Base-by-base conservation (phyloP, 2,329 filamentous ascomycete species). In the Trichoderma aggressivum region DNA sequence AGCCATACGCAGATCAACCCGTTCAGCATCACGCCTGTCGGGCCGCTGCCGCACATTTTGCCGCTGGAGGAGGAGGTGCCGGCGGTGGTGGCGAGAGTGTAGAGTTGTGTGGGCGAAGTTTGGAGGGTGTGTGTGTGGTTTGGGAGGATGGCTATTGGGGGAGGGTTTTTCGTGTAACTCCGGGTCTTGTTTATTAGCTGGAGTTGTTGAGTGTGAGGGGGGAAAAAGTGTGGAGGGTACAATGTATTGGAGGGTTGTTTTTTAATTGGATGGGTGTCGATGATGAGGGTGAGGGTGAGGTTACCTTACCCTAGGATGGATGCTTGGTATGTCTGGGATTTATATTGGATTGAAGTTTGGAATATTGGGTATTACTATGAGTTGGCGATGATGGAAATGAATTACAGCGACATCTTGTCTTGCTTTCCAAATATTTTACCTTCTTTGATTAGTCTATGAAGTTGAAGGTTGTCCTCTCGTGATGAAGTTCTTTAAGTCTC, bases 11-110 rank as follows among this genome's bases (percentile, higher is more conserved):
- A 91, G 82, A 91, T 92, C 79, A 92, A 92, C 81, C 90, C 89
- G 18, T 81, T 84, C 63, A 84, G 86, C 50, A 97, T 99, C 78
- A 95, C 94, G 28, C 94, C 95, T 1, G 79, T 97, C 18, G 95
- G 95, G 0, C 95, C 96, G 6, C 76, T 94, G 77, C 94, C 94
- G 50, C 87, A 97, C 82, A 91, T 99, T 73, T 77, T 98, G 81
- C 88, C 87, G 5, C 83, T 92, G 76, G 91, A 91, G 55, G 89
- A 96, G 76, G 94, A 97, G 83, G 93, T 97, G 7, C 74, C 84
- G 8, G 90, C 89, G 55, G 90, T 79, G 21, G 78, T 75, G 75
- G 76, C 65, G 64, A 72, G 66, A 21, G 30, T 34, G 59, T 62
- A 47, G n/a, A 47, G 7, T 50, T 21, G 26, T 28, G 26, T 28